Evolutionary conservation across 2,329 filamentous ascomycete genomes (phyloP).

Genomic region (Fusarium tricinctum): DNA sequence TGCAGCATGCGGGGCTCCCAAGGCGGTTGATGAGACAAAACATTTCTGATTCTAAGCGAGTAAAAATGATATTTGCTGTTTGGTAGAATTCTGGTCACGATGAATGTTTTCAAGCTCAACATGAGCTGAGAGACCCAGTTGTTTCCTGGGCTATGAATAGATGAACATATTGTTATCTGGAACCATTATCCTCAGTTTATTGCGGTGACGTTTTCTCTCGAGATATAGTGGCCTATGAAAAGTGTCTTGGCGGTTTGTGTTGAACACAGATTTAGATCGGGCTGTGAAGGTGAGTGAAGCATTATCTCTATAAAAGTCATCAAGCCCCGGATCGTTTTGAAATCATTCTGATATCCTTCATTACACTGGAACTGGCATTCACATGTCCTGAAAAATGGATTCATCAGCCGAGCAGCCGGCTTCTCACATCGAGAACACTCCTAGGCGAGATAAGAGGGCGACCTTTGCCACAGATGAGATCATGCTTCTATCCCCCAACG

Average conservation of each 20-base stretch:
- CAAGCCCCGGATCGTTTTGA: too few species aligned
- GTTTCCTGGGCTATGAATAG: background rate
- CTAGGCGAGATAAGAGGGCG: too few species aligned
- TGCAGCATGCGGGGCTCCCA: conserved; percentile 25
- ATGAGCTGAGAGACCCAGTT: background rate
- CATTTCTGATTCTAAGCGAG: conserved; percentile 23
- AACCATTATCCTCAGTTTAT: background rate
- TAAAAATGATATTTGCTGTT: background rate
- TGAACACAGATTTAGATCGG: background rate
- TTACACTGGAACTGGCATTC: too few species aligned
- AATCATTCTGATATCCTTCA: too few species aligned
- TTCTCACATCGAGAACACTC: too few species aligned
- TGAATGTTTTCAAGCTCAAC: background rate
- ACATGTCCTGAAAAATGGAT: too few species aligned
- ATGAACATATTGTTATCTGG: background rate
- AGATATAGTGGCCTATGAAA: background rate
- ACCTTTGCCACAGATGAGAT: too few species aligned
- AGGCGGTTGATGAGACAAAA: conserved; percentile 26
- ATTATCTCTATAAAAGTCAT: too few species aligned
- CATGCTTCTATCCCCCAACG: too few species aligned
- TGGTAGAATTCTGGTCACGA: background rate
- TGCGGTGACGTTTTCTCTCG: background rate
- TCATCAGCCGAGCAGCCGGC: too few species aligned
- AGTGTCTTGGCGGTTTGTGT: background rate
- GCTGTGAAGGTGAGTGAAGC: too few species aligned